A percentile compares a stretch with the other conserved stretches of the same genome.
Evolutionary conservation across 2,329 filamentous ascomycete species (phyloP).

Genomic region (Ceratocystiopsis brevicomis): DNA sequence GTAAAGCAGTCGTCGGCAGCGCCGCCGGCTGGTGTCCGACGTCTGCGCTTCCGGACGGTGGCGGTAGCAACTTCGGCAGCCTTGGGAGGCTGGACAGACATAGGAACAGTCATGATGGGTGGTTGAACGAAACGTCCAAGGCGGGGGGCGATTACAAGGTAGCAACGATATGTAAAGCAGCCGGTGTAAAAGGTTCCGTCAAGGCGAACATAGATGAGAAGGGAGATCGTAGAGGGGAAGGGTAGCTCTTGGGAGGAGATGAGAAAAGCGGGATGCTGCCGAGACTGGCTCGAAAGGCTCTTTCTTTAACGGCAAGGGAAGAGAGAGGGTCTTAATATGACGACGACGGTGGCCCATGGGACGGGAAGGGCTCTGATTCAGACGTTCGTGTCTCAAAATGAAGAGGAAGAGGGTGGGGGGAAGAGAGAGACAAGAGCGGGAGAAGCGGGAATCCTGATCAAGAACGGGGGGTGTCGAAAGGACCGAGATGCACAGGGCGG

Average conservation of each 20-base stretch:
- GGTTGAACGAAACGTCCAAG: background rate
- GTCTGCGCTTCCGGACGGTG: constrained; percentile 49
- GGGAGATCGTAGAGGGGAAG: constrained; percentile 1
- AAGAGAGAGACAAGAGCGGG: too few relatives aligned
- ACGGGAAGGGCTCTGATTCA: too few relatives aligned
- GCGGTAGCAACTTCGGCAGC: constrained; percentile 14
- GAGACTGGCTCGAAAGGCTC: constrained; percentile 13
- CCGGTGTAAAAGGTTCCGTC: background rate
- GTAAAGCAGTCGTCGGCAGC: constrained; percentile 91
- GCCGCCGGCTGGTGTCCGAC: constrained; percentile 72
- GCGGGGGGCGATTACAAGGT: background rate
- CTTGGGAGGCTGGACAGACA: constrained; percentile 28
- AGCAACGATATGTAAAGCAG: background rate
- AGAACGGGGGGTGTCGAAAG: too few relatives aligned
- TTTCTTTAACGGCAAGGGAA: constrained; percentile 14
- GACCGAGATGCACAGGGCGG: too few relatives aligned
- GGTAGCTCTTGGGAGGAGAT: background rate
- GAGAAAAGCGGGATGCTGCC: background rate
- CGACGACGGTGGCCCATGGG: constrained; percentile 15
- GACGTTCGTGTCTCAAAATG: too few relatives aligned
- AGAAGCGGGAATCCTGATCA: too few relatives aligned
- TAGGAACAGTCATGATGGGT: constrained; percentile 28
- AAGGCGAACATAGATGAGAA: constrained; percentile 8
- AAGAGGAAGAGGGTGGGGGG: too few relatives aligned
- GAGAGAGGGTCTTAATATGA: constrained; percentile 22